phyloP scores from a whole-genome alignment of 2,329 filamentous ascomycete species.

The Exophiala xenobiotica region DNA sequence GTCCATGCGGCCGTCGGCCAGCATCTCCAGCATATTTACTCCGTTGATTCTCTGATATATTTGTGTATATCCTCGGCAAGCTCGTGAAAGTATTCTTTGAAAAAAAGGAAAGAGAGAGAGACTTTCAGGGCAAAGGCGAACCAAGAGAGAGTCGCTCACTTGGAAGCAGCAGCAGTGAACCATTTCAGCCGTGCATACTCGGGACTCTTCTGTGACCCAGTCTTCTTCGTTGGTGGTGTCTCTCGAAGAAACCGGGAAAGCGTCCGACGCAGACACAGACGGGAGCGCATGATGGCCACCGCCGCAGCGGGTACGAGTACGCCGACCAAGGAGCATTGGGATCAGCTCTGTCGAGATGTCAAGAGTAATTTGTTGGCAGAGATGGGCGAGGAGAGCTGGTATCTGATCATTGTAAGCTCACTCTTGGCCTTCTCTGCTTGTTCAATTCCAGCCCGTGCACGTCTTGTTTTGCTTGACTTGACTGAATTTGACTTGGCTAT shows the following conservation, averaged over 20 bases:
- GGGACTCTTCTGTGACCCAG: no score
- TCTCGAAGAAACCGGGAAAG: not conserved
- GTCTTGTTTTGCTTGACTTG: slow-evolving; percentile 32
- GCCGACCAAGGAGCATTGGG: slow-evolving; percentile 26
- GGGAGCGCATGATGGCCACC: not conserved
- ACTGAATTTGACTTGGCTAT: not conserved
- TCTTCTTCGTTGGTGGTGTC: not conserved
- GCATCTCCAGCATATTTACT: no score
- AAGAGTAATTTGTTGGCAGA: slow-evolving; percentile 41
- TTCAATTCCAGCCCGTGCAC: no score
- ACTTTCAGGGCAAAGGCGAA: no score
- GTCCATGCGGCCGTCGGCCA: no score
- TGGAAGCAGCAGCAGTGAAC: no score
- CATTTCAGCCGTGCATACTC: no score
- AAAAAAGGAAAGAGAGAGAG: not conserved
- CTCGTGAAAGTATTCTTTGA: not conserved
- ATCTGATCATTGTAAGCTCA: slow-evolving; percentile 44
- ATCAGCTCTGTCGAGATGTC: slow-evolving; percentile 30
- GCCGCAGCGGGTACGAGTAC: not conserved
- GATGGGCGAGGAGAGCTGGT: slow-evolving; percentile 61
- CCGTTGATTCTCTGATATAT: no score
- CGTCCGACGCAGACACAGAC: no score
- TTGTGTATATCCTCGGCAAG: no score
- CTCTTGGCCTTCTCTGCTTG: slow-evolving; percentile 25
- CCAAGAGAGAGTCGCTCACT: no score